A percentile compares a stretch with the other conserved stretches of the same genome.
These are phyloP conservation scores for Ceratocystis lukuohia DNA, from an alignment of 2,329 filamentous ascomycete genomes.

Conservation along the genomic window DNA sequence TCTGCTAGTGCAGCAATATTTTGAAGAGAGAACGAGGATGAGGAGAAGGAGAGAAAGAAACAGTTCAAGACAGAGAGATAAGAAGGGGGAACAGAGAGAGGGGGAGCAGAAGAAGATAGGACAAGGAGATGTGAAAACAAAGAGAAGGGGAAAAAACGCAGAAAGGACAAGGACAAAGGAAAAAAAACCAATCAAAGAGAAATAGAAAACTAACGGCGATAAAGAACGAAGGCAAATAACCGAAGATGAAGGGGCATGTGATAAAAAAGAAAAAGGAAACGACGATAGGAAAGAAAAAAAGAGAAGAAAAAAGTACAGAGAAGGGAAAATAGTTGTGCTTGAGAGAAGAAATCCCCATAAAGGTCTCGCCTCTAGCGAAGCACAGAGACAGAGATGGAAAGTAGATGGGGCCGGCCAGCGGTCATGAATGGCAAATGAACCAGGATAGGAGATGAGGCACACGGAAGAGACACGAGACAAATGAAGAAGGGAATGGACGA, in stretches of 20 bases:
- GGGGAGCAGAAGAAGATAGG: not conserved
- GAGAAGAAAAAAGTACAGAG: slow-evolving; percentile 22
- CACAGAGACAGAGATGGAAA: too few relatives aligned
- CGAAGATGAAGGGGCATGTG: not conserved
- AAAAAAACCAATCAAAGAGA: slow-evolving; percentile 19
- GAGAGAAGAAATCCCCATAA: too few relatives aligned
- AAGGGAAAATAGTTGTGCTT: too few relatives aligned
- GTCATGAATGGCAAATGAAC: not conserved
- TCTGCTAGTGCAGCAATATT: too few relatives aligned
- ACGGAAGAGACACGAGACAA: slow-evolving; percentile 23
- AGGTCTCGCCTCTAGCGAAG: too few relatives aligned
- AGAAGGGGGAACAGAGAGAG: slow-evolving; percentile 20
- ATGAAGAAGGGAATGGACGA: slow-evolving; percentile 24
- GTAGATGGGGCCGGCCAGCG: not conserved
- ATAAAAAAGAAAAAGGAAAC: not conserved
- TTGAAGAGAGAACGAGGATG: slow-evolving; percentile 11
- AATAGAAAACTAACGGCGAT: slow-evolving; percentile 11
- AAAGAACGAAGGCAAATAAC: not conserved
- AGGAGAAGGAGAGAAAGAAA: slow-evolving; percentile 23
- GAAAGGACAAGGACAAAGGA: not conserved
- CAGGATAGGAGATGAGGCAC: not conserved
- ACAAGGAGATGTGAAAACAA: slow-evolving; percentile 14
- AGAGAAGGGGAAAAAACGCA: not conserved
- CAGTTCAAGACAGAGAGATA: not conserved
- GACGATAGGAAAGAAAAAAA: slow-evolving; percentile 22